Conservation (phyloP, 768 basidiomycete genomes). For the Macrolepiota albuminosa region DNA sequence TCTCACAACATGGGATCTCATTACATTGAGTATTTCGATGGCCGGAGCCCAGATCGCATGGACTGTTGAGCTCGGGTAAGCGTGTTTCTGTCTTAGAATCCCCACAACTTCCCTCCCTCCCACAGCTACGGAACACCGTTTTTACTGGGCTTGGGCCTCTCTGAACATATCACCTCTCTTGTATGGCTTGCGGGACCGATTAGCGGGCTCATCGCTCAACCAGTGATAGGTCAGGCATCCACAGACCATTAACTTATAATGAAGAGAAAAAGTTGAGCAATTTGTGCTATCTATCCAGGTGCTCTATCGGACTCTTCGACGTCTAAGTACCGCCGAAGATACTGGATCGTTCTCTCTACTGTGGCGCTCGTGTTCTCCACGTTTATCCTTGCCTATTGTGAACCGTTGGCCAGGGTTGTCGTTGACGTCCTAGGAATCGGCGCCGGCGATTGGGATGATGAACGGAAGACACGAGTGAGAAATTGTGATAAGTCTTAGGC, state of each 20-base stretch:
- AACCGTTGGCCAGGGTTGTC: slow-evolving; percentile 62
- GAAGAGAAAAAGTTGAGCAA: slow-evolving; percentile 16
- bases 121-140: slow-evolving; percentile 95
- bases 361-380: slow-evolving; percentile 74
- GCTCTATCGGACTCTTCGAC: slow-evolving; percentile 93
- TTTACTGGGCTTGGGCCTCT: slow-evolving; percentile 61
- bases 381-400: slow-evolving; percentile 77
- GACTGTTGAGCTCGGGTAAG: slow-evolving; percentile 92
- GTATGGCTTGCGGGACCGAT: slow-evolving; percentile 97
- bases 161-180: slow-evolving; percentile 86
- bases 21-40: slow-evolving; percentile 87
- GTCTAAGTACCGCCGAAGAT: slow-evolving; percentile 86
- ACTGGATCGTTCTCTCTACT: slow-evolving; percentile 92
- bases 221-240: slow-evolving; percentile 75
- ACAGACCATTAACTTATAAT: slow-evolving; percentile 13
- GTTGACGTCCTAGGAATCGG: slow-evolving; percentile 77
- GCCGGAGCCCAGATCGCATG: slow-evolving; percentile 92
- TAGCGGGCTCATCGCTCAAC: slow-evolving; percentile 92
- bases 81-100: slow-evolving; percentile 3
- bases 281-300: slow-evolving; percentile 46
- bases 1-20: slow-evolving; percentile 63
- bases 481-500: not conserved
- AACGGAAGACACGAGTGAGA: slow-evolving; percentile 55
- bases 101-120: slow-evolving; percentile 10
- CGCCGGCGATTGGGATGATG: slow-evolving; percentile 85